phyloP scores from a whole-genome alignment of 805 yeast species.

The Metschnikowia gelsemii region DNA sequence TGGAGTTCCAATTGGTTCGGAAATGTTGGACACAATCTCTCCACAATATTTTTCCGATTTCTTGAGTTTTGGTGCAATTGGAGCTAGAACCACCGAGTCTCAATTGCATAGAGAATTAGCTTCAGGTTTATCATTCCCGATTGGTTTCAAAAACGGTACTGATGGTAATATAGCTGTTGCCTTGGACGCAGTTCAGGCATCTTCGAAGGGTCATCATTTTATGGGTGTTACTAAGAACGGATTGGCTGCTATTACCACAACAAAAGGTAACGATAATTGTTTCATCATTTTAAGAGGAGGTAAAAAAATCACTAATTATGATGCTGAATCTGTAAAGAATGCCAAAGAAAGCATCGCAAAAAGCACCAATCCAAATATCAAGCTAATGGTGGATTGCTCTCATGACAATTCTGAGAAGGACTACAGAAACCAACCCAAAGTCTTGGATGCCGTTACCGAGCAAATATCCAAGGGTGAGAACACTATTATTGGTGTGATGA shows the following conservation, averaged over 20 bases:
- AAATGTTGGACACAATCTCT: constrained; percentile 96
- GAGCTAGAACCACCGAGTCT: constrained; percentile 98
- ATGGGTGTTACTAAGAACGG: constrained; percentile 95
- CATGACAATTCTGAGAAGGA: constrained; percentile 94
- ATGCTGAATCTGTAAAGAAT: constrained; percentile 65
- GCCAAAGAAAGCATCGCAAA: constrained; percentile 47
- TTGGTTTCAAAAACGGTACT: constrained; percentile 97
- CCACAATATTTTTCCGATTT: constrained; percentile 94
- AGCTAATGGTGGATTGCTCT: constrained; percentile 83
- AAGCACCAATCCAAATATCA: constrained; percentile 62
- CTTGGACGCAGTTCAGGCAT: constrained; percentile 89
- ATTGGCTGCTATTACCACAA: constrained; percentile 91
- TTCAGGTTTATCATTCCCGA: constrained; percentile 95
- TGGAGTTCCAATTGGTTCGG: constrained; percentile 81
- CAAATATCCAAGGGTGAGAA: constrained; percentile 76
- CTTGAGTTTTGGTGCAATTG: constrained; percentile 95
- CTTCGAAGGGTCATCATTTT: constrained; percentile 91
- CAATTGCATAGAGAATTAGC: constrained; percentile 97
- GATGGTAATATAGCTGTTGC: constrained; percentile 96
- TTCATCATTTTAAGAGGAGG: constrained; percentile 96
- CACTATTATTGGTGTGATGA: constrained; percentile 90
- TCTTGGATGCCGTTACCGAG: constrained; percentile 71
- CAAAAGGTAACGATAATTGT: constrained; percentile 88
- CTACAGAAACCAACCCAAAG: constrained; percentile 90
- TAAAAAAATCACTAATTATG: constrained; percentile 87